phyloP scores from a whole-genome alignment of 1,139 yeast species.

The Pichia sp. region DNA sequence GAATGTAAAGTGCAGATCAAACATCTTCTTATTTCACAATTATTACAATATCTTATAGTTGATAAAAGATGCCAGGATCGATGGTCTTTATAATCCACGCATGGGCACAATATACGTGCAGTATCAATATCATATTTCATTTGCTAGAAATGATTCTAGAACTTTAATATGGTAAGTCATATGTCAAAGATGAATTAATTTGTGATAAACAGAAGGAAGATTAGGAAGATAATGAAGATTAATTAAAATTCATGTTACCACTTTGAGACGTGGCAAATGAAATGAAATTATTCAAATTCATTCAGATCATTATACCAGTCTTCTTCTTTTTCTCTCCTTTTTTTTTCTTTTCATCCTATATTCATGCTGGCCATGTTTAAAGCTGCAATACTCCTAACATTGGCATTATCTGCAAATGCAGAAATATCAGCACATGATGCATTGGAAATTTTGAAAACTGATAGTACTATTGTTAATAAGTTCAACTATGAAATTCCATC shows the following conservation, averaged over 20 bases:
- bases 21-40: slow-evolving; percentile 23
- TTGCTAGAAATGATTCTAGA: too few relatives aligned
- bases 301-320: background rate
- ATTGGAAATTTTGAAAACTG: slow-evolving; percentile 2
- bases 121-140: slow-evolving; percentile 5
- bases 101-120: slow-evolving; percentile 6
- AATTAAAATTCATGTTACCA: too few relatives aligned
- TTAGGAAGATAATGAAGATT: too few relatives aligned
- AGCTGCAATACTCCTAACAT: too few relatives aligned
- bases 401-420: background rate
- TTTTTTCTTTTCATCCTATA: too few relatives aligned
- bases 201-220: too few relatives aligned
- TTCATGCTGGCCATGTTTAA: too few relatives aligned
- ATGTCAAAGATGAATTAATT: too few relatives aligned
- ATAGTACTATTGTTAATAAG: background rate
- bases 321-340: too few relatives aligned
- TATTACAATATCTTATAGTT: slow-evolving; percentile 21
- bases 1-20: slow-evolving; percentile 17
- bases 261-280: slow-evolving; percentile 6
- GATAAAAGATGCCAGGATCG: slow-evolving; percentile 11
- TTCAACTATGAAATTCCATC: slow-evolving; percentile 3
- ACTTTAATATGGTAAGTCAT: too few relatives aligned
- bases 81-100: slow-evolving; percentile 12
- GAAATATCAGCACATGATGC: slow-evolving; percentile 5
- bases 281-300: too few relatives aligned